These are phyloP conservation scores for Suillus cothurnatus DNA, from an alignment of 768 basidiomycete species.

Conservation along the genomic window DNA sequence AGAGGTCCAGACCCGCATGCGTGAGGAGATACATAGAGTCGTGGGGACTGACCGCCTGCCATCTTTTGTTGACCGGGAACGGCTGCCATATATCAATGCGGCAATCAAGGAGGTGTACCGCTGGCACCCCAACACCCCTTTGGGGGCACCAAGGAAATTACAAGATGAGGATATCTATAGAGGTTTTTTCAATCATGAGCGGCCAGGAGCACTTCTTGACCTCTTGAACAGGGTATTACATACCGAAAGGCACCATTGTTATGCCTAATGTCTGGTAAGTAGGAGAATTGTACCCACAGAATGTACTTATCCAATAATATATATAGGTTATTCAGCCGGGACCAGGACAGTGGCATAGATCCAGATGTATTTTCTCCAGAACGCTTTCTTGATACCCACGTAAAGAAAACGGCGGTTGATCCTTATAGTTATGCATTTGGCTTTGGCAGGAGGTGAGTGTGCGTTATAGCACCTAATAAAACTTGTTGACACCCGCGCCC, in stretches of 20 bases:
- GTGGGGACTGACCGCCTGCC: constrained; percentile 45
- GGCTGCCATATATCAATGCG: constrained; percentile 42
- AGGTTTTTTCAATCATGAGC: neutral
- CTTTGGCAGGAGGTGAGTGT: constrained; percentile 8
- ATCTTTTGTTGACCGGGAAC: constrained; percentile 37
- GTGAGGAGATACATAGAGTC: constrained; percentile 47
- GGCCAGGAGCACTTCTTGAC: neutral
- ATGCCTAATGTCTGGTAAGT: constrained; percentile 8
- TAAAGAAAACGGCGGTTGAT: constrained; percentile 7
- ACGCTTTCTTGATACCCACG: constrained; percentile 8
- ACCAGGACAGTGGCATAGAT: constrained; percentile 9
- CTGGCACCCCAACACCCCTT: constrained; percentile 16
- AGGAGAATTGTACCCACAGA: neutral
- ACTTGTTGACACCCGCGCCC: neutral
- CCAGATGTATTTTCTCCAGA: constrained; percentile 8
- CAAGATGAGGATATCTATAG: constrained; percentile 15
- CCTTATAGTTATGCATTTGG: constrained; percentile 11
- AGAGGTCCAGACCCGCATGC: constrained; percentile 4
- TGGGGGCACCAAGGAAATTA: constrained; percentile 16
- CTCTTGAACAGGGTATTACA: constrained; percentile 4
- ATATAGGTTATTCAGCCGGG: constrained; percentile 5
- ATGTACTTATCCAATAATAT: neutral
- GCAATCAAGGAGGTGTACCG: constrained; percentile 28
- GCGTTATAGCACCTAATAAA: neutral
- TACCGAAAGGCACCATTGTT: constrained; percentile 8